Evolutionary conservation across 1,139 yeast species (phyloP).

Genomic region (Pichia sp.): DNA sequence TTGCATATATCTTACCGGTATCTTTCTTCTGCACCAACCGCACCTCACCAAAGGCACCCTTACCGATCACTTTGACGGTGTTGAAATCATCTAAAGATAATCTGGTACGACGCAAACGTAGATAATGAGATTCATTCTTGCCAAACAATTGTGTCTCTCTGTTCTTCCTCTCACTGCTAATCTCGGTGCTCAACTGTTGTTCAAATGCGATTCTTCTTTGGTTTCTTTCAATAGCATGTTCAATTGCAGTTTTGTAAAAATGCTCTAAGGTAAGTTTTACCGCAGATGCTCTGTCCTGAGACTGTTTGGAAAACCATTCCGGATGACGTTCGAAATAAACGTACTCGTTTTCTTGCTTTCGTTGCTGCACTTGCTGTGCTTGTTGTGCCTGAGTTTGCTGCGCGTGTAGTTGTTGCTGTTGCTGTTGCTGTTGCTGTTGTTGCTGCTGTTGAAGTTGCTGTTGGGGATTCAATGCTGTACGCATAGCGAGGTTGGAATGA

Average conservation of each 20-base stretch:
- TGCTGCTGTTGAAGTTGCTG: conserved; percentile 18
- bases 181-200: conserved; percentile 57
- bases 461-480: conserved; percentile 8
- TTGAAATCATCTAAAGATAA: conserved; percentile 68
- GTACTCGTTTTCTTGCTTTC: conserved; percentile 33
- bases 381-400: conserved; percentile 19
- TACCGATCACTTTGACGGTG: conserved; percentile 79
- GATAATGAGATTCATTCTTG: conserved; percentile 70
- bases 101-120: conserved; percentile 71
- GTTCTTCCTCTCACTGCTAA: conserved; percentile 69
- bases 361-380: conserved; percentile 17
- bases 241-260: conserved; percentile 70
- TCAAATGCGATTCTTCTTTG: conserved; percentile 74
- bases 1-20: conserved; percentile 80
- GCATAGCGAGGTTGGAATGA: conserved; percentile 3
- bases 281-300: conserved; percentile 73
- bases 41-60: conserved; percentile 86
- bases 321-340: conserved; percentile 87
- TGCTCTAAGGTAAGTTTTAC: conserved; percentile 68
- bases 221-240: conserved; percentile 76
- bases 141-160: conserved; percentile 70
- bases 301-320: conserved; percentile 56
- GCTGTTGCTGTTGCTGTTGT: conserved; percentile 6
- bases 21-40: conserved; percentile 76
- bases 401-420: conserved; percentile 18